Evolutionary conservation across 2,329 filamentous ascomycete genomes (phyloP), one percentile per base, ranked within the genome.

Genomic region (Pseudogymnoascus sp.): DNA sequence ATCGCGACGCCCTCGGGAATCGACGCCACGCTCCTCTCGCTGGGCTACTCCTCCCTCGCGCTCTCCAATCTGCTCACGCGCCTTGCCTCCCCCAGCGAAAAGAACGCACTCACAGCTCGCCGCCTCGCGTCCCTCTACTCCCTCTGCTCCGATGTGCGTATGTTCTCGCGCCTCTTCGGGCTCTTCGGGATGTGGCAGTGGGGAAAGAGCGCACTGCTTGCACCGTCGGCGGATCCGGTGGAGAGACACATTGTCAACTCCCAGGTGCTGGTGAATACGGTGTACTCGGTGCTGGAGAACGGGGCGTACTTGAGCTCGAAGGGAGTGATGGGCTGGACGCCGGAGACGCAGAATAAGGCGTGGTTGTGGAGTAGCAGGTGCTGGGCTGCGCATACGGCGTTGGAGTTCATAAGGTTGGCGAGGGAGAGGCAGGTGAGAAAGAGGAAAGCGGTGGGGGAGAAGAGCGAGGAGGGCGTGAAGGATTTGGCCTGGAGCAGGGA

Each of bases 221-320:
- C 64, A 64, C 69, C 66, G 0, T 73, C 71, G 2, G 67, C 73
- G 5, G 82, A 82, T 67, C 71, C 68, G 2, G 66, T 76, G 50
- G 74, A 79, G 64, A 78, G 74, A 65, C 64, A 70, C 16, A 75
- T 96, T 50, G 82, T 83, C 20, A 87, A 85, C 73, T 76, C 81
- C 6, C 89, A 94, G 72, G 82, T 96, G 18, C 65, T 79, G 9
- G 79, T 84, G 9, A 88, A 89, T 72, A 74, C 88, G 8, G 71
- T 77, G 8, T 96, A 89, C 77, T 91, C 97, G 74, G 75, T 83
- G 1, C 79, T 93, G 39, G 94, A 99, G 78, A 97, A 96, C 75
- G 80, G 82, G 38, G 88, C 88, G 14, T 96, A 88, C 76, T 80
- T 97, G 37, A 80, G 85, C 2, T 78, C 79, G 63, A 91, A 91